These are phyloP conservation scores for Tephrocybe sp. DNA, from an alignment of 768 basidiomycete species.

Conservation along the genomic window DNA sequence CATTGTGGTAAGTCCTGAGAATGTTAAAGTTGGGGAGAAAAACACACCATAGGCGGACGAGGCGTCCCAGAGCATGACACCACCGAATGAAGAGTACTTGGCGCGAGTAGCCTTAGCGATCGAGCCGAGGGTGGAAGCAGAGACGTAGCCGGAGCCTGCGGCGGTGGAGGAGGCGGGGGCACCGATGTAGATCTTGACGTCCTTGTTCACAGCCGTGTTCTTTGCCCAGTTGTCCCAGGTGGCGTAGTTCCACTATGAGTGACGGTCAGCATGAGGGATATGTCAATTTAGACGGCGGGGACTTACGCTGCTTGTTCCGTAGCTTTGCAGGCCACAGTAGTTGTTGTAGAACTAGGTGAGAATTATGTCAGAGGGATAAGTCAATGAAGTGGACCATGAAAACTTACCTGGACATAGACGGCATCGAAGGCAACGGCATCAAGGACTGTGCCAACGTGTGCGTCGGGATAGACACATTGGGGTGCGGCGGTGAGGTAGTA, in stretches of 20 bases:
- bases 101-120: slow-evolving; percentile 40
- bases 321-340: slow-evolving; percentile 33
- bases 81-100: slow-evolving; percentile 55
- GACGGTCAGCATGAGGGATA: too few species aligned
- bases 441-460: slow-evolving; percentile 49
- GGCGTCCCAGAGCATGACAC: slow-evolving; percentile 45
- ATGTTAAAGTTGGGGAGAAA: slow-evolving; percentile 15
- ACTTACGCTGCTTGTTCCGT: slow-evolving; percentile 38
- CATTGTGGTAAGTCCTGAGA: not conserved
- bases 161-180: slow-evolving; percentile 52
- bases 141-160: slow-evolving; percentile 56
- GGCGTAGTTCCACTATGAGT: not conserved
- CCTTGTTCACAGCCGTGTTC: slow-evolving; percentile 46
- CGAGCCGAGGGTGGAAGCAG: slow-evolving; percentile 38
- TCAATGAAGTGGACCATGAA: not conserved
- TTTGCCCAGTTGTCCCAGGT: slow-evolving; percentile 57
- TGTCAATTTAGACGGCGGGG: too few species aligned
- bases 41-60: slow-evolving; percentile 39
- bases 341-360: slow-evolving; percentile 20
- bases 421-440: slow-evolving; percentile 62
- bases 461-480: slow-evolving; percentile 63
- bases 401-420: slow-evolving; percentile 64
- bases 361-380: too few species aligned
- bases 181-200: slow-evolving; percentile 58
- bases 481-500: slow-evolving; percentile 58